Evolutionary conservation across 495 filamentous ascomycete genomes (phyloP), one percentile per base, ranked within the genome.

Genomic region (Penicillium crystallinum): DNA sequence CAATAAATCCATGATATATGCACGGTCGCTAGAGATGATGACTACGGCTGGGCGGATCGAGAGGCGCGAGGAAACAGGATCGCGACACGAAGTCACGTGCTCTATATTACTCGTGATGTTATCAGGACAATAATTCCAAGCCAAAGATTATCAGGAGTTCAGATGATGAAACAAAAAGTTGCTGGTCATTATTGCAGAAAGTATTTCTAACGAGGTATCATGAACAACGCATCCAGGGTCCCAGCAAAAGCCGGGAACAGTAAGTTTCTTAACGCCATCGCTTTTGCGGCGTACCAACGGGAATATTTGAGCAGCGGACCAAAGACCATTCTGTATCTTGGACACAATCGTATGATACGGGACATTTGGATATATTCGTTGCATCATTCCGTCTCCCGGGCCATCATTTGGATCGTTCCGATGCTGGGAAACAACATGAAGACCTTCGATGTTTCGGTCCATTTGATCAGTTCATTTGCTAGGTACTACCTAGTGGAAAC

Each of bases 1-100:
- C 49, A 52, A 52, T 23, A 27, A 23, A 7, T 38, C 8, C 50
- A 46, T 53, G 14, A 40, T 40, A 35, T 33, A 36, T 48, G 18
- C 25, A 39, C 12, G 19, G 2, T 33, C 21, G 22, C 25, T 15
- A 43, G 39, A 22, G 49, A 35, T 47, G 33, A 42, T 43, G 40
- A 27, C 15, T 1, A 37, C 3, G 25, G 5, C 22, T 11, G 15
- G 4, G 8, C 40, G 25, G 10, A 11, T 4, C 25, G 17, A 30
- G 9, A 50, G 29, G 37, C 48, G 48, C 48, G 48, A 50, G 38
- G 40, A 43, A 50, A 50, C 29, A 8, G 17, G 37, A 35, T 36
- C 64, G 62, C 63, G 67, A 66, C 70, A 61, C 70, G 70, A 65
- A 60, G 57, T 69, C 70, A 73, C 68, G 64, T 73, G 70, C 9